These are phyloP conservation scores for Zostera marina DNA, from an alignment of 116 monocot species.

Conservation along the genomic window DNA sequence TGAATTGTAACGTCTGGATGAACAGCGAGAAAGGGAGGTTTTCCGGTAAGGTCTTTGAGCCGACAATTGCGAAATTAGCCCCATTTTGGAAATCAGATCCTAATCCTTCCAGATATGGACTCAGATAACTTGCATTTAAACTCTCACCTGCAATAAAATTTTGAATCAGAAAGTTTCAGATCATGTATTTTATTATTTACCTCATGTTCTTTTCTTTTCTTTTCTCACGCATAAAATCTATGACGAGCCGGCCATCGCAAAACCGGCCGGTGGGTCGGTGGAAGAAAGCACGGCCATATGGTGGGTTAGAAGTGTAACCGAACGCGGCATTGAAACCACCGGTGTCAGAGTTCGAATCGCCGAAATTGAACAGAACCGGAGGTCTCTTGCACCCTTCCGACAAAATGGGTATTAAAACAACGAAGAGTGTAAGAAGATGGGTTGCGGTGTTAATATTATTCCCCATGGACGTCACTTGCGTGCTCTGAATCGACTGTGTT, in stretches of 20 bases:
- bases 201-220: neutral
- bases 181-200: neutral
- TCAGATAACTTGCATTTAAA: slow-evolving; percentile 35
- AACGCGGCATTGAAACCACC: slow-evolving; percentile 41
- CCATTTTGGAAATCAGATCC: slow-evolving; percentile 47
- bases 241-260: slow-evolving; percentile 54
- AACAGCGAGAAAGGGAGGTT: slow-evolving; percentile 24
- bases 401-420: no score
- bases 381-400: neutral
- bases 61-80: slow-evolving; percentile 69
- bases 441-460: no score
- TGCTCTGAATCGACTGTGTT: no score
- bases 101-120: slow-evolving; percentile 52
- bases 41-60: slow-evolving; percentile 22
- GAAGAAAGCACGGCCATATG: slow-evolving; percentile 52
- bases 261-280: slow-evolving; percentile 38
- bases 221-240: slow-evolving; percentile 61
- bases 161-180: neutral
- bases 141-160: slow-evolving; percentile 28
- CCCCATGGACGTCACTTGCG: no score
- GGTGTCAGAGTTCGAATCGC: slow-evolving; percentile 71
- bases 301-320: slow-evolving; percentile 38
- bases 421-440: no score
- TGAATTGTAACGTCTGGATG: slow-evolving; percentile 49
- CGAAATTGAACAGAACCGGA: slow-evolving; percentile 54